Conservation (phyloP, 257 asterid species). For the Scutellaria baicalensis region DNA sequence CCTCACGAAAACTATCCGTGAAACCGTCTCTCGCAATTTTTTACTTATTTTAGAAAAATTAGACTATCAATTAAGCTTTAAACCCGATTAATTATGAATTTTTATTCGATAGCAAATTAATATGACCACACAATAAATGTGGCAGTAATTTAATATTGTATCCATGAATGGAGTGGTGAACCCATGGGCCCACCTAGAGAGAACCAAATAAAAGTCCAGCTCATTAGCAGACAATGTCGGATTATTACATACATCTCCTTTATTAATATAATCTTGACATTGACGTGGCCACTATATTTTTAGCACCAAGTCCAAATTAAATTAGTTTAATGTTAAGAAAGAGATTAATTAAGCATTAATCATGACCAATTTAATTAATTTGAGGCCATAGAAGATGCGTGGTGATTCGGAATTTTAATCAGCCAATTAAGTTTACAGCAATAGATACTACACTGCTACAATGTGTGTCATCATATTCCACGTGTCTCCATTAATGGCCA, state of each 20-base stretch:
- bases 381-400: slow-evolving; percentile 1
- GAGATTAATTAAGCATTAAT: neutral
- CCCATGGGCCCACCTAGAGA: neutral
- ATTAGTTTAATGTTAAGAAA: neutral
- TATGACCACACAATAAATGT: neutral
- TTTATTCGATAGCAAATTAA: neutral
- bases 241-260: neutral
- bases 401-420: slow-evolving; percentile 12
- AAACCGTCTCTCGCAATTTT: too few species aligned
- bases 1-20: too few species aligned
- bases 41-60: neutral
- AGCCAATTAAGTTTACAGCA: slow-evolving; percentile 6
- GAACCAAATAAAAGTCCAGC: neutral
- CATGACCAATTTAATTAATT: neutral
- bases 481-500: slow-evolving; percentile 7
- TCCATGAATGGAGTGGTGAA: neutral
- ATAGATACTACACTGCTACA: neutral
- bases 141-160: neutral
- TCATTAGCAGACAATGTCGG: neutral
- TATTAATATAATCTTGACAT: neutral
- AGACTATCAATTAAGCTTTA: too few species aligned
- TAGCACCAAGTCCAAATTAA: neutral
- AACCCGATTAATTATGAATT: too few species aligned
- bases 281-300: neutral
- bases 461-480: neutral